Evolutionary conservation across 2,329 filamentous ascomycete species (phyloP).

Genomic region (Gaeumannomyces sp.): DNA sequence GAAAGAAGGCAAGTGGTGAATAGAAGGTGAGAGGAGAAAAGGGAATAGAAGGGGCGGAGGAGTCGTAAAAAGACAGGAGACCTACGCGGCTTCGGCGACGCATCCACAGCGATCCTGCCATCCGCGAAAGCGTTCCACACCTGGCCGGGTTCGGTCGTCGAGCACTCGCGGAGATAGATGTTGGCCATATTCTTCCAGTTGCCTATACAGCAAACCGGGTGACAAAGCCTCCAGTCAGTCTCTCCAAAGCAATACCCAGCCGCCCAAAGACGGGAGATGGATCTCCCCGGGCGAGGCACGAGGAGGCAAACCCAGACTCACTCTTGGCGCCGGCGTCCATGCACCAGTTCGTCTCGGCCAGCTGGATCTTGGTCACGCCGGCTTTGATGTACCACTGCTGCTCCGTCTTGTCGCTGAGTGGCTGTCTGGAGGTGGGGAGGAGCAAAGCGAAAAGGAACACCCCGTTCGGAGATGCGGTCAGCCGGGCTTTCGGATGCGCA

Average conservation of each 20-base stretch:
- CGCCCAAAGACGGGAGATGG: too few relatives aligned
- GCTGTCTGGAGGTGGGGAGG: constrained; percentile 21
- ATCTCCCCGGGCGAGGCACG: neutral
- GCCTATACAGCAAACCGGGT: constrained; percentile 15
- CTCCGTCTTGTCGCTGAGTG: constrained; percentile 25
- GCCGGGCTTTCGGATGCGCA: too few relatives aligned
- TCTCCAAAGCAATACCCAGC: neutral
- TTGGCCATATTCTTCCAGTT: constrained; percentile 36
- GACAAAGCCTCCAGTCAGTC: neutral
- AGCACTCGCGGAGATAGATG: constrained; percentile 28
- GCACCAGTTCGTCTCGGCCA: constrained; percentile 31
- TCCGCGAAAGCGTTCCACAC: constrained; percentile 32
- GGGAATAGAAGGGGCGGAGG: too few relatives aligned
- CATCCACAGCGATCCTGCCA: constrained; percentile 31
- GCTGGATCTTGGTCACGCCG: constrained; percentile 29
- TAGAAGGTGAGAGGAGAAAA: too few relatives aligned
- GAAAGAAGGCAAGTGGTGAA: too few relatives aligned
- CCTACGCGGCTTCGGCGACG: constrained; percentile 28
- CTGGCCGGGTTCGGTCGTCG: constrained; percentile 26
- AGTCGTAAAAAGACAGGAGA: neutral
- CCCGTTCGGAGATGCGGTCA: too few relatives aligned
- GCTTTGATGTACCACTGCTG: constrained; percentile 35
- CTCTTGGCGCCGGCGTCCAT: constrained; percentile 31
- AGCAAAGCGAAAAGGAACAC: too few relatives aligned
- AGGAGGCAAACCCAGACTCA: constrained; percentile 12